Evolutionary conservation across 192 early-diverging fungal species (phyloP), one percentile per base, ranked within the genome.

Genomic region (Podila epicladia): DNA sequence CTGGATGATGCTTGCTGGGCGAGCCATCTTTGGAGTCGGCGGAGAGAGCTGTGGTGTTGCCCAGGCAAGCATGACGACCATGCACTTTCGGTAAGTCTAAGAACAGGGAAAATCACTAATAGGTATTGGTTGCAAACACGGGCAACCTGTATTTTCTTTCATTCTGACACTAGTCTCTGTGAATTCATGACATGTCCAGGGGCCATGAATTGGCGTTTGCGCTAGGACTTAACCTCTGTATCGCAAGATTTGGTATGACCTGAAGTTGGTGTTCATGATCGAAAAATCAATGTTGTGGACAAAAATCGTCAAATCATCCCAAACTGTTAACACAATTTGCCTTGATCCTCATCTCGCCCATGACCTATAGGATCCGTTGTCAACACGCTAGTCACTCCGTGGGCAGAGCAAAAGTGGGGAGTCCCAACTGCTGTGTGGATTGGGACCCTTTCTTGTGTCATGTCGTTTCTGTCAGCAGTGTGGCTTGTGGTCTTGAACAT

Each of bases 21-120:
- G 92, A 11, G 70, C 90, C 15, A 53, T 92, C 31, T 91, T 93
- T 85, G 92, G 92, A 12, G 72, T 91, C 13, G 92, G 92, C 1
- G 89, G 89, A 22, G 91, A 90, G 65, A 83, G 74, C 22, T 76
- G 92, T 31, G 89, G 89, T 50, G 90, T 93, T 26, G 89, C 84
- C 11, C 87, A 90, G 61, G 87, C 87, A 20, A 79, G 76, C 29
- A 85, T 90, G 31, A 87, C 85, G 9, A 89, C 89, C 13, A 84
- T 80, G 60, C 87, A 87, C 78, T 93, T 93, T 68, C 65, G 82
- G 70, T 79, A 58, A 3, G 41, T 45, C 41, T 45, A 45, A 45
- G 41, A 45, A 45, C 41, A 15, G 41, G 2, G 41, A 45, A 45
- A 41, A 45, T 15, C 41, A 45, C 41, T 15, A 15, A 1, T 15